Base-by-base conservation (phyloP, 2,329 filamentous ascomycete species). In the Xylariaceae sp. region DNA sequence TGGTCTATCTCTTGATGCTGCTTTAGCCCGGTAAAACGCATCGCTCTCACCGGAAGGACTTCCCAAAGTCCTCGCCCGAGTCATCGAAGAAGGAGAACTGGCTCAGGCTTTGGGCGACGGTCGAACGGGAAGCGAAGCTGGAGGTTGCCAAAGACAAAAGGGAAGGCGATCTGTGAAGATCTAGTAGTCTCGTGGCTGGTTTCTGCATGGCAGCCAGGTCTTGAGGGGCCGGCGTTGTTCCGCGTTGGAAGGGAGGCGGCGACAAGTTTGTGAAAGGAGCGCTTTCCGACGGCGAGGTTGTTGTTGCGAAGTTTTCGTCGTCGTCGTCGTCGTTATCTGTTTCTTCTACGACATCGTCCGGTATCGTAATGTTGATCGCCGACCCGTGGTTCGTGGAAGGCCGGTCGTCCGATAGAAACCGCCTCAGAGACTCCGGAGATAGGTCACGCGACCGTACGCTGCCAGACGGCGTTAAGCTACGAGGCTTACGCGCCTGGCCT, bases 221-320 rank as follows among this genome's bases (percentile, higher is more conserved):
- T 26, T 26, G 26, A 26, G 26, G 26, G 4, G 67, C 59, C 0
- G 72, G 70, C 30, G 65, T 49, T 3, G 65, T 68, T 26, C 76
- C 68, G 19, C 76, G 74, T 56, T 73, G 74, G 41, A 74, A 72
- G 0, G 80, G 80, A 0, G 80, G 79, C 8, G 80, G 80, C 2
- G 80, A 82, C 15, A 83, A 68, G 39, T 77, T 79, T 18, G 71
- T 65, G 54, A 73, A 77, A 1, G 72, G 65, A 19, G 72, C 69
- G 2, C 56, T 71, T 49, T 81, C 79, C 0, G 75, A 26, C 8
- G 26, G 4, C 26, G 26, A 75, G 6, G 68, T 63, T 3, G 76
- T 74, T 1, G 77, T 76, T n/a, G 80, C 80, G 61, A 85, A 85
- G 68, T 84, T 84, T 58, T 83, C 80, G 60, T 85, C 81, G 58